phyloP scores from a whole-genome alignment of 1,284 basidiomycete species.

The Xerocomus nothofagi region DNA sequence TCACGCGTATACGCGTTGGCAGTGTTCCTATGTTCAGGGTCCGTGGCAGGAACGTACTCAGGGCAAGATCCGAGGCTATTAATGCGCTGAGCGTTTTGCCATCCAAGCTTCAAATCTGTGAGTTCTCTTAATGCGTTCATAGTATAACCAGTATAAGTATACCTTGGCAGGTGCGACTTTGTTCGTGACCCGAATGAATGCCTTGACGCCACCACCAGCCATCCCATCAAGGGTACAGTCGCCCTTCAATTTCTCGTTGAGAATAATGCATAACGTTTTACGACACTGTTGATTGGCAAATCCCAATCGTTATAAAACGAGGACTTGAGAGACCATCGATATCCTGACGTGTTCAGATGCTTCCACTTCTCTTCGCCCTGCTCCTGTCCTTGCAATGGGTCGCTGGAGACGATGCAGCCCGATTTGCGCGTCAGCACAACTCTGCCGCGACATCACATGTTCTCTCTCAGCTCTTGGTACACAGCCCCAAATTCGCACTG shows the following conservation, averaged over 20 bases:
- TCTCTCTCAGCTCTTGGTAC: slow-evolving; percentile 20
- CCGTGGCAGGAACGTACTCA: too few relatives aligned
- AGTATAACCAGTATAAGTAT: too few relatives aligned
- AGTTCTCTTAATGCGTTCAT: too few relatives aligned
- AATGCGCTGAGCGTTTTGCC: too few relatives aligned
- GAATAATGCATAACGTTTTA: neutral
- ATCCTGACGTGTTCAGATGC: slow-evolving; percentile 8
- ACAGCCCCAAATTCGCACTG: slow-evolving; percentile 10
- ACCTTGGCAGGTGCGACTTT: too few relatives aligned
- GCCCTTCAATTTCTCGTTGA: neutral
- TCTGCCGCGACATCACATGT: neutral
- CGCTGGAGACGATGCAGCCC: neutral
- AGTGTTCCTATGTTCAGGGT: too few relatives aligned
- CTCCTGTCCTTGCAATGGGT: slow-evolving; percentile 8
- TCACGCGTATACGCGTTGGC: too few relatives aligned
- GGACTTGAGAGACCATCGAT: neutral
- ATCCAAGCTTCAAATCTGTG: too few relatives aligned
- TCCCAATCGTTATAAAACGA: slow-evolving; percentile 8
- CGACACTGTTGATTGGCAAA: neutral
- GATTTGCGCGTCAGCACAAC: slow-evolving; percentile 1
- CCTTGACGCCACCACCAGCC: neutral
- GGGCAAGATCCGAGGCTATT: too few relatives aligned
- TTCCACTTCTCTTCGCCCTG: slow-evolving; percentile 1
- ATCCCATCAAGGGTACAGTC: neutral
- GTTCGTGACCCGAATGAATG: neutral